phyloP scores from a whole-genome alignment of 306 rosid genomes.

The Lathyrus oleraceus region DNA sequence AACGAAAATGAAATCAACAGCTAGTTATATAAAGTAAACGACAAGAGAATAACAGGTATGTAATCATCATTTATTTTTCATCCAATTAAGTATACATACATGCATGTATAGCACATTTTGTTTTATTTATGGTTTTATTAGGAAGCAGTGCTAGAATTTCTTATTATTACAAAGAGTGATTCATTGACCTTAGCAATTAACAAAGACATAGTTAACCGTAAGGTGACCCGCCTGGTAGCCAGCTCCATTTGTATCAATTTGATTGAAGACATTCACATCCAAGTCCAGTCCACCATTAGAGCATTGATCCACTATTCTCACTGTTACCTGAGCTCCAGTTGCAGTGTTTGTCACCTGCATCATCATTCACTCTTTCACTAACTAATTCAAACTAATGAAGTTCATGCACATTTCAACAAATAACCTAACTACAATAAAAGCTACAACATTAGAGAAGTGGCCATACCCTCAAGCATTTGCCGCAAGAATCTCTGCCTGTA shows the following conservation, averaged over 20 bases:
- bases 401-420: not conserved
- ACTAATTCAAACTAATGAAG: too few species aligned
- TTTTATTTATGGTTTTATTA: constrained; percentile 8
- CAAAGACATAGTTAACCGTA: constrained; percentile 46
- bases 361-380: not conserved
- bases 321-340: constrained; percentile 43
- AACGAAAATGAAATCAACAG: too few species aligned
- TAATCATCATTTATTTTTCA: too few species aligned
- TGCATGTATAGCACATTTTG: not conserved
- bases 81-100: too few species aligned
- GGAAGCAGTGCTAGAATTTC: not conserved
- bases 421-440: not conserved
- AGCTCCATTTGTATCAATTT: constrained; percentile 43
- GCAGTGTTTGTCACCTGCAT: constrained; percentile 43
- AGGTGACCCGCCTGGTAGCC: constrained; percentile 44
- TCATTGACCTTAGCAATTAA: not conserved
- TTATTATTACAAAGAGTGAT: not conserved
- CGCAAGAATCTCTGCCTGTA: not conserved
- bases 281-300: constrained; percentile 57
- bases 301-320: constrained; percentile 66
- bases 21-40: too few species aligned
- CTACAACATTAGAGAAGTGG: too few species aligned
- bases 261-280: constrained; percentile 47
- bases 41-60: too few species aligned
- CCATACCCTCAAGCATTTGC: not conserved